Base-by-base conservation (phyloP, 805 yeast genomes). In the Blastobotrys mokoenaii region DNA sequence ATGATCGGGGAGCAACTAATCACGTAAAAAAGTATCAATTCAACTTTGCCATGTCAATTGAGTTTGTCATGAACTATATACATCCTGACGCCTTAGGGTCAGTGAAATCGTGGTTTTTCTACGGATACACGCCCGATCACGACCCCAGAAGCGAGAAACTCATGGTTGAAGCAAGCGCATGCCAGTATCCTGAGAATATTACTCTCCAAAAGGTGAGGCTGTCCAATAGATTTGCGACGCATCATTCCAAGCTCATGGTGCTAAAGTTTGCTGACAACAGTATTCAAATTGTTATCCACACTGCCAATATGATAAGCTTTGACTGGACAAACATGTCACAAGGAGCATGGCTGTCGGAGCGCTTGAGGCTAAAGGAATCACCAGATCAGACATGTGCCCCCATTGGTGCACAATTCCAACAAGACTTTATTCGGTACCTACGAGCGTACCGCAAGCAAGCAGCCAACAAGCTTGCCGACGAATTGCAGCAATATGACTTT, bases 161-260 rank as follows among this genome's bases (percentile, higher is more conserved):
- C 40, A 11, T 38, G 34, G 27, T 16, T 20, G 40, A 43, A 31
- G 20, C 35, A 14, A 35, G 32, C 16, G 32, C 12, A 8, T 40
- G 46, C 18, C 30, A 41, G 44, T 33, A 34, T 20, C 41, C 44
- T 1, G 38, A 43, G 17, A 57, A 58, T 33, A 51, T 58, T n/a
- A 18, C 32, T 6, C 40, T 54, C n/a, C 54, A 52, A 25, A 51
- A 50, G 8, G 56, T 51, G 7, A 14, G 32, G 11, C 32, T 61
- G 27, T 41, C 45, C 18, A 46, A 44, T 38, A 53, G 29, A 35
- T 61, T 47, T 46, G 61, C 56, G 2, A 53, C 64, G 3, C 67
- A 63, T 39, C 67, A 63, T 42, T 47, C 64, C 20, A 63, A 63
- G 41, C 29, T 63, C 41, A 63, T 63, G 67, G 55, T 63, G 4